Evolutionary conservation across 441 rosid species (phyloP).

Genomic region (Breynia disticha): DNA sequence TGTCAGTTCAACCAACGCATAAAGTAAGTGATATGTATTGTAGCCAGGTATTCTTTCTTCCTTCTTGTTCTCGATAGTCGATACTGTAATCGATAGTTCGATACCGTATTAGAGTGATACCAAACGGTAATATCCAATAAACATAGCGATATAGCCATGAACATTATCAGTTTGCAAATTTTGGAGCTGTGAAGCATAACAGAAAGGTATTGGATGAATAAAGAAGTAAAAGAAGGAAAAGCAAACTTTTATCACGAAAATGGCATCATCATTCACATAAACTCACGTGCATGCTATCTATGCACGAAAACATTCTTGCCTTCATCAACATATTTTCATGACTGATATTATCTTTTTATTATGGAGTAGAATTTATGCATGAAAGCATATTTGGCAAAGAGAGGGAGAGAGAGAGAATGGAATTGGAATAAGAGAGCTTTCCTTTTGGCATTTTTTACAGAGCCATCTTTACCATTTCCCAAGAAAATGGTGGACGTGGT

Average conservation of each 20-base stretch:
- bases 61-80: too few relatives aligned
- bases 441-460: constrained; percentile 43
- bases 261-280: constrained; percentile 15
- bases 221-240: constrained; percentile 28
- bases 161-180: too few relatives aligned
- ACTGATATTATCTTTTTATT: not conserved
- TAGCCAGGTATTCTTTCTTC: too few relatives aligned
- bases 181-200: not conserved
- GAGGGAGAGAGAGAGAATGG: constrained; percentile 70
- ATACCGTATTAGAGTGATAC: too few relatives aligned
- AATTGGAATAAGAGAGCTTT: constrained; percentile 46
- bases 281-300: constrained; percentile 29
- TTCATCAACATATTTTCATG: not conserved
- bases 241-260: constrained; percentile 20
- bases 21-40: too few relatives aligned
- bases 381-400: constrained; percentile 53
- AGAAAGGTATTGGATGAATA: constrained; percentile 29
- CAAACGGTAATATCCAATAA: too few relatives aligned
- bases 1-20: too few relatives aligned
- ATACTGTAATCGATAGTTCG: too few relatives aligned
- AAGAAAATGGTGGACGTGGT: constrained; percentile 36
- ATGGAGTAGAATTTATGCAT: not conserved
- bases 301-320: constrained; percentile 1
- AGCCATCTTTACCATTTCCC: constrained; percentile 76
- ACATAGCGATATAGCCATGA: too few relatives aligned